These are phyloP conservation scores for Cinnamomum micranthum DNA, from an alignment of 164 flowering plant species.

Conservation along the genomic window DNA sequence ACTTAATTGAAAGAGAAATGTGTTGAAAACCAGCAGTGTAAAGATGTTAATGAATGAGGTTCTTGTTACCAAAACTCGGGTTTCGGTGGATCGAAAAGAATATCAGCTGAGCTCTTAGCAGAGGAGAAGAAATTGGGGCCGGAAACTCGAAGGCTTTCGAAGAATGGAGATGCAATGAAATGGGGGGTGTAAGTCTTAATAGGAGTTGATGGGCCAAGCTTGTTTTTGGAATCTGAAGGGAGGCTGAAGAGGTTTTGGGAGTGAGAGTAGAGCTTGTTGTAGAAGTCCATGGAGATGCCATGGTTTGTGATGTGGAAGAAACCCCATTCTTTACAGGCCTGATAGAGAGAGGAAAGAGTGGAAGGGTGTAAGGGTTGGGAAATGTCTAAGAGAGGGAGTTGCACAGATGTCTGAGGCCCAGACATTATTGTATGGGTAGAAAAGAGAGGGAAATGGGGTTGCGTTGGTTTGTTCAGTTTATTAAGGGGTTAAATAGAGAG, in stretches of 20 bases:
- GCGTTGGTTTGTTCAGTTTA: constrained; percentile 24
- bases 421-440: constrained; percentile 32
- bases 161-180: constrained; percentile 90
- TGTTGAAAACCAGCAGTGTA: not conserved
- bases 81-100: constrained; percentile 37
- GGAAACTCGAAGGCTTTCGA: constrained; percentile 68
- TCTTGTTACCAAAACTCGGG: constrained; percentile 52
- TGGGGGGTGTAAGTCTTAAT: constrained; percentile 74
- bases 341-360: constrained; percentile 47
- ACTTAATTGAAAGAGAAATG: not conserved
- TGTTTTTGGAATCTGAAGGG: constrained; percentile 54
- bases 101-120: constrained; percentile 55
- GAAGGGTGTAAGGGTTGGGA: constrained; percentile 49
- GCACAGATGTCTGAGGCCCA: constrained; percentile 30
- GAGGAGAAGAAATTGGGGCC: constrained; percentile 79
- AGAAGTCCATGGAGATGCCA: constrained; percentile 58
- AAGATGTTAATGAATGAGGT: not conserved
- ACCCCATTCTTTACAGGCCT: constrained; percentile 79
- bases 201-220: constrained; percentile 64
- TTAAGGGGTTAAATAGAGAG: not conserved
- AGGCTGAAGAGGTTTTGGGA: constrained; percentile 53
- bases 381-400: constrained; percentile 68
- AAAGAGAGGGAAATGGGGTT: constrained; percentile 9
- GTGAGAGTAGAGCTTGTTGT: constrained; percentile 28
- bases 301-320: constrained; percentile 80